phyloP scores from a whole-genome alignment of 106 monocot genomes.

The Dendrobium nobile region DNA sequence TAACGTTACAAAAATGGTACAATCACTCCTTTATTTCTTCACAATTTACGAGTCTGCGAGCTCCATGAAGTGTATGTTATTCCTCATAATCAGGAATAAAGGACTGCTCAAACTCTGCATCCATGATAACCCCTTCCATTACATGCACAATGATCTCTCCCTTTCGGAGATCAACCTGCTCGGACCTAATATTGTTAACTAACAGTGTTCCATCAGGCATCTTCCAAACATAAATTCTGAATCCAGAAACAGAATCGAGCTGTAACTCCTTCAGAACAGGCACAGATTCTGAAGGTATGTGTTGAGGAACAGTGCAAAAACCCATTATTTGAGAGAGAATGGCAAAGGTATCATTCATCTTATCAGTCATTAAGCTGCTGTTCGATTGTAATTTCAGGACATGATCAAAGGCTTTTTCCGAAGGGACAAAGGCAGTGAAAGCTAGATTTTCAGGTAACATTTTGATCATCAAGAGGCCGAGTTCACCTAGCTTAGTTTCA shows the following conservation, averaged over 20 bases:
- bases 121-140: conserved; percentile 80
- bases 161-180: conserved; percentile 38
- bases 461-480: conserved; percentile 56
- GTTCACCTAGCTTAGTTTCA: conserved; percentile 20
- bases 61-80: background rate
- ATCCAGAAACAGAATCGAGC: conserved; percentile 72
- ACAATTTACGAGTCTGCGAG: background rate
- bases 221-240: conserved; percentile 37
- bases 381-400: conserved; percentile 30
- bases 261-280: conserved; percentile 19
- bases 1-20: no score
- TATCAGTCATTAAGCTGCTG: conserved; percentile 23
- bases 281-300: conserved; percentile 27
- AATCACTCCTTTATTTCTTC: background rate
- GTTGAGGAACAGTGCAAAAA: conserved; percentile 52
- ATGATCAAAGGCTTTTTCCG: conserved; percentile 37
- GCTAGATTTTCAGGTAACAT: conserved; percentile 77
- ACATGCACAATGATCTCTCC: conserved; percentile 60
- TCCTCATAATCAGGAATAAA: conserved; percentile 38
- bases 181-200: conserved; percentile 53
- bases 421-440: conserved; percentile 69
- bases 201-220: conserved; percentile 27
- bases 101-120: conserved; percentile 68
- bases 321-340: conserved; percentile 71
- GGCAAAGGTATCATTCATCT: conserved; percentile 47